phyloP scores from a whole-genome alignment of 2,329 filamentous ascomycete genomes.

The Samsoniella hepiali region DNA sequence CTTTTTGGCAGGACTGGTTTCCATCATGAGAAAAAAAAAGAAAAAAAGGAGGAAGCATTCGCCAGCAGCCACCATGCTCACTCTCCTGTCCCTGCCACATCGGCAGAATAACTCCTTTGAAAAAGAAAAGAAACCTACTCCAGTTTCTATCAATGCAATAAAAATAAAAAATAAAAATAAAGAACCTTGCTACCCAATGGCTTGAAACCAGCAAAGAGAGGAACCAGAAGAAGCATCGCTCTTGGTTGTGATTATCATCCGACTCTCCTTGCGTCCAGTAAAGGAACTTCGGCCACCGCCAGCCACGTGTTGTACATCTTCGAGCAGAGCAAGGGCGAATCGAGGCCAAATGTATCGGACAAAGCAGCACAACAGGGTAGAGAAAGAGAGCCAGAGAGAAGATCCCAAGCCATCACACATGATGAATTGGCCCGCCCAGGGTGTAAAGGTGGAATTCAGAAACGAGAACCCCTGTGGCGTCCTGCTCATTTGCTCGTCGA shows the following conservation, averaged over 20 bases:
- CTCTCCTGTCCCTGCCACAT: neutral
- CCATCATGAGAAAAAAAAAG: too few species aligned
- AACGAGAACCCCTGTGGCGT: neutral
- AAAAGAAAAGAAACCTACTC: neutral
- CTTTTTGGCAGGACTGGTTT: too few species aligned
- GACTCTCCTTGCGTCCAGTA: too few species aligned
- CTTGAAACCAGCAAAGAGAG: neutral
- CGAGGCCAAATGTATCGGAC: neutral
- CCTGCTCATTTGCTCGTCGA: conserved; percentile 28
- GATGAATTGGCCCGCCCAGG: neutral
- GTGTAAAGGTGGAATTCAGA: neutral
- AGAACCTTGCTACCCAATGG: neutral
- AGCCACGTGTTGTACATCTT: neutral
- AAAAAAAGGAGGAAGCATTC: neutral
- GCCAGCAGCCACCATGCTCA: neutral
- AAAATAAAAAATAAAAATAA: neutral
- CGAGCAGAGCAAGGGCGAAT: neutral
- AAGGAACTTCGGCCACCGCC: neutral
- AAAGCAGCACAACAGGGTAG: neutral
- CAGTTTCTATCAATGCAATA: neutral
- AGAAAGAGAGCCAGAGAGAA: neutral
- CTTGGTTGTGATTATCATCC: neutral
- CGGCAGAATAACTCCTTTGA: neutral
- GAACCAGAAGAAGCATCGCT: neutral
- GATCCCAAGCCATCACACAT: neutral